Evolutionary conservation across 306 rosid species (phyloP), one percentile per base, ranked within the genome.

Genomic region (Hippophae gyantsensis): DNA sequence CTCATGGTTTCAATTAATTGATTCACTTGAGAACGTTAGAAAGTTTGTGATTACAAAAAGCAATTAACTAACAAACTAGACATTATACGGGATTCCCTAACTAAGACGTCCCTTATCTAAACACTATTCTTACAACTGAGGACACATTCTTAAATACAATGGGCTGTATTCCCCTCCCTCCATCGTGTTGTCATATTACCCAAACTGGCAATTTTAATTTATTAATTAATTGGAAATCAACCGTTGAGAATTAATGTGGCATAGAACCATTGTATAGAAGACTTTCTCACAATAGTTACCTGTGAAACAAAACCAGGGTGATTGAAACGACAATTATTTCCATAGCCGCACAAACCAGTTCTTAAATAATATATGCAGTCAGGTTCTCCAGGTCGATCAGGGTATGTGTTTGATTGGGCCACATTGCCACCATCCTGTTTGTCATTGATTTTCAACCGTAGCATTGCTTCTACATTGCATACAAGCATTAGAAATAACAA

Each of bases 331-430:
- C 97, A 86, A 68, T 78, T 82, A 74, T 57, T 82, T 63, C 97
- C 97, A 70, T 84, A 89, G 71, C 97, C 81, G 70, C 97, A 89
- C 76, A 71, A 62, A 47, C 97, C 97, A 58, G 94, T 89, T 78
- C 83, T 84, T 94, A 89, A 70, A 72, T 78, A 89, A 75, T 84
- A 84, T 38, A 73, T 66, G 84, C 97, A 89, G 13, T 89, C 86
- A 0, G 94, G 90, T 73, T 89, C 97, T 47, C 94, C 90, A 42
- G 95, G 97, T 8, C 97, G 93, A 80, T 89, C 94, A 2, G 97
- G 97, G 65, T 68, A 84, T 43, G 69, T 71, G 76, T 68, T 69
- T 43, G 88, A 73, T 61, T 80, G 94, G 54, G 83, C 86, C 11
- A 68, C 72, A 48, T 66, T 79, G 13, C 79, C 87, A 48, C 84